Evolutionary conservation across 2,329 filamentous ascomycete species (phyloP), one percentile per base, ranked within the genome.

Genomic region (Cladosporium austrohemisphaericum): DNA sequence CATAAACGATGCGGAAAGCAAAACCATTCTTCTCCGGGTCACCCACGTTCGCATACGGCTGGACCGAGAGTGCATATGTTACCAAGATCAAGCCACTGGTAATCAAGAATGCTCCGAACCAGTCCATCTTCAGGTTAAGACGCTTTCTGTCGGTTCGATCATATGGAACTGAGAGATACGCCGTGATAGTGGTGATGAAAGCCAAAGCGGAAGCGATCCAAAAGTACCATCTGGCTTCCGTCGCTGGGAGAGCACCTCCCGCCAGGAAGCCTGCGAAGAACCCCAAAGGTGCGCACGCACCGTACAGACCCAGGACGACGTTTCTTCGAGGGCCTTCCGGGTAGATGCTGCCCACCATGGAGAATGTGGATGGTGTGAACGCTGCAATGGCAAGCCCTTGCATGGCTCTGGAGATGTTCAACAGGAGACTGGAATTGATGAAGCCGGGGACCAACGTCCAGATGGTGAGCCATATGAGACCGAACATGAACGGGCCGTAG

Each of bases 311-410:
- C 32, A 67, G 50, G 6, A 67, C 61, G 10, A 65, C 48, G 33
- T 67, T 68, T 50, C 61, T 62, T 1, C 65, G 54, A 9, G 56
- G 60, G 4, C 65, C 64, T 22, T 64, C 58, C 2, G 57, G 55
- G 47, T 67, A 68, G 19, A 63, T 61, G 38, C 53, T 57, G 2
- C 60, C 61, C 8, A 68, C 56, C 56, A 68, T 60, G 7, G 63
- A 57, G 26, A 68, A 66, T 3, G 59, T 63, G 3, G 60, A 60
- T 3, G 66, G 66, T 7, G 57, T 63, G 36, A 65, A 67, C 0
- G 65, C 65, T 5, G 66, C 66, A 32, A 67, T 62, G 5, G 65
- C 64, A 2, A 67, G 52, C 2, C 66, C 66, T 52, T 68, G 65
- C 63, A 67, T 66, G 3, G 66, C 65, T 19, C 66, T 55, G 6